Evolutionary conservation across 352 stramenopile species (phyloP).

Genomic region (Globisporangium nodosum): DNA sequence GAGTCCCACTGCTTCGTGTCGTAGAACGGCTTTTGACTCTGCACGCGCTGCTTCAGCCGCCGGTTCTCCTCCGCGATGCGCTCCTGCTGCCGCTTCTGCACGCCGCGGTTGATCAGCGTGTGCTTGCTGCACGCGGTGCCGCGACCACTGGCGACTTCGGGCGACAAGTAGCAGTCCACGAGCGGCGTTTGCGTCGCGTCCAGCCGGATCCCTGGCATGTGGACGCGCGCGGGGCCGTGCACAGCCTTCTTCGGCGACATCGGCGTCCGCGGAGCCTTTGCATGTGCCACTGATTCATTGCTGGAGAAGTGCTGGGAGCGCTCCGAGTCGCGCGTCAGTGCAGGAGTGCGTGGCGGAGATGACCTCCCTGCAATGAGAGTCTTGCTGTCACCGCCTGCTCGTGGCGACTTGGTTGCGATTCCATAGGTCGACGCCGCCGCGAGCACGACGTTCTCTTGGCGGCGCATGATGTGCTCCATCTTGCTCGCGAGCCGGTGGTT

Average conservation of each 20-base stretch:
- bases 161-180: constrained; percentile 70
- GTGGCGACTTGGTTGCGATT: neutral
- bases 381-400: no score
- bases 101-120: constrained; percentile 51
- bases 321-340: neutral
- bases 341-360: constrained; percentile 7
- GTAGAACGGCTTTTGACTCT: constrained; percentile 59
- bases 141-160: constrained; percentile 45
- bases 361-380: no score
- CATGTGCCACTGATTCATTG: neutral
- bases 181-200: constrained; percentile 63
- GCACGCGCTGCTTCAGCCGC: constrained; percentile 44
- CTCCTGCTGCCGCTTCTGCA: constrained; percentile 44
- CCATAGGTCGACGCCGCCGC: constrained; percentile 23
- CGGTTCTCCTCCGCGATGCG: constrained; percentile 64
- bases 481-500: constrained; percentile 68
- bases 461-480: constrained; percentile 66
- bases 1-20: constrained; percentile 68
- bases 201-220: constrained; percentile 67
- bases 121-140: constrained; percentile 70
- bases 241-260: constrained; percentile 19
- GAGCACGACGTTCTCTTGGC: constrained; percentile 55
- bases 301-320: neutral
- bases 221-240: constrained; percentile 44
- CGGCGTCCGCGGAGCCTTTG: neutral